These are phyloP conservation scores for Blastobotrys apis DNA, from an alignment of 1,139 yeast species.

Conservation along the genomic window DNA sequence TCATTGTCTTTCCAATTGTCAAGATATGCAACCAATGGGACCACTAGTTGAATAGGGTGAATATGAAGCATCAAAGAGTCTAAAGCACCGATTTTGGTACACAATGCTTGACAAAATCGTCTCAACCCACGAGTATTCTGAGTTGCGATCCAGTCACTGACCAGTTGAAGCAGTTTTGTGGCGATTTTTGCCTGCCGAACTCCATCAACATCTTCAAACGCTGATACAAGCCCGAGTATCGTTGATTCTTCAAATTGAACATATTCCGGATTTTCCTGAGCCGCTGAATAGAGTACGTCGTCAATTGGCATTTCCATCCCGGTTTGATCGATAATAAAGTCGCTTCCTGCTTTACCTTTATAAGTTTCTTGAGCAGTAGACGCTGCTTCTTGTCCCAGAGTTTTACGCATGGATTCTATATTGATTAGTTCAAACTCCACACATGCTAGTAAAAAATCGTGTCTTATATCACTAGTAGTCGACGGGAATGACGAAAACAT, in stretches of 20 bases:
- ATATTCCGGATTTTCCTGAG: constrained; percentile 29
- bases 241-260: constrained; percentile 26
- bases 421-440: constrained; percentile 43
- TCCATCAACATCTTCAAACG: constrained; percentile 30
- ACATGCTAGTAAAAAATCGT: constrained; percentile 52
- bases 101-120: constrained; percentile 47
- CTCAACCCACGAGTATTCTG: constrained; percentile 38
- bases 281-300: constrained; percentile 20
- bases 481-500: constrained; percentile 46
- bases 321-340: constrained; percentile 9
- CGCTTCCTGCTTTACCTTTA: constrained; percentile 10
- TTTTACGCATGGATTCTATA: constrained; percentile 42
- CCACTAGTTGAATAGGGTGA: constrained; percentile 26
- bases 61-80: constrained; percentile 40
- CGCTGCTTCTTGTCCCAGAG: constrained; percentile 42
- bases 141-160: constrained; percentile 22
- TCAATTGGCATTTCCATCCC: constrained; percentile 18
- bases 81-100: constrained; percentile 41
- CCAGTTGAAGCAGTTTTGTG: constrained; percentile 19
- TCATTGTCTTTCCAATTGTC: constrained; percentile 32
- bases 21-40: constrained; percentile 34
- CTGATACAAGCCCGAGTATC: constrained; percentile 22
- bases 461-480: constrained; percentile 49
- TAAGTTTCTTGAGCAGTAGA: constrained; percentile 9
- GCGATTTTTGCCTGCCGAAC: constrained; percentile 28